Conservation (phyloP, 345 rosid genomes). For the Psidium friedrichsthalianum region DNA sequence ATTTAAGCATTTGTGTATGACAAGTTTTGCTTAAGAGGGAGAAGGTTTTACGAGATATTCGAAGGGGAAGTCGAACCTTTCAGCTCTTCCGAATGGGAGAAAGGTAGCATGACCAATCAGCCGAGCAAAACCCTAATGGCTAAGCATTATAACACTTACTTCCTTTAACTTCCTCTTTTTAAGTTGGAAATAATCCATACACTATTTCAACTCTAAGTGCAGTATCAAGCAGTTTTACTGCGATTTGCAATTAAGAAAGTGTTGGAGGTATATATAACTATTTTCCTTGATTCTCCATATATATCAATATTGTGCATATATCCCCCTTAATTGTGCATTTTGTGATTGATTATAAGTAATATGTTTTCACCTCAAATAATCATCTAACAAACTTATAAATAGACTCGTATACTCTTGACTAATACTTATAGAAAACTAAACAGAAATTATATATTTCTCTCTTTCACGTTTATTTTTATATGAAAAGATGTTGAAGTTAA, state of each 20-base stretch:
- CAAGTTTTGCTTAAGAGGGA: neutral
- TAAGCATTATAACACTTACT: no score
- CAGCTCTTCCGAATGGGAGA: no score
- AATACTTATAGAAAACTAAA: neutral
- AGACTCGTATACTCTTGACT: neutral
- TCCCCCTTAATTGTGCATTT: neutral
- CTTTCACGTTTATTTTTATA: neutral
- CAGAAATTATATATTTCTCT: neutral
- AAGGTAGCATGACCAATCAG: no score
- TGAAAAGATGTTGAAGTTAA: neutral
- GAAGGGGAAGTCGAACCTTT: no score
- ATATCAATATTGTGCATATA: neutral
- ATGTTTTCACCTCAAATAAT: neutral
- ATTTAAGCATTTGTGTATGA: neutral
- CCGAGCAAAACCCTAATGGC: no score
- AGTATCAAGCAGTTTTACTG: neutral
- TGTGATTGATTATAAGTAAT: neutral
- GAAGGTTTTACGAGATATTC: no score
- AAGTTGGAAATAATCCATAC: neutral
- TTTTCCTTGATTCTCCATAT: neutral
- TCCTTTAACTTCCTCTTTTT: neutral
- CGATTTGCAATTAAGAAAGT: neutral
- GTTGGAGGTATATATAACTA: neutral
- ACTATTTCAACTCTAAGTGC: neutral
- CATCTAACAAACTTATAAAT: neutral